Percentiles rank a stretch among this genome's conserved stretches.
Evolutionary conservation across 2,329 filamentous ascomycete species (phyloP).

Genomic region (Xylaria sp.): DNA sequence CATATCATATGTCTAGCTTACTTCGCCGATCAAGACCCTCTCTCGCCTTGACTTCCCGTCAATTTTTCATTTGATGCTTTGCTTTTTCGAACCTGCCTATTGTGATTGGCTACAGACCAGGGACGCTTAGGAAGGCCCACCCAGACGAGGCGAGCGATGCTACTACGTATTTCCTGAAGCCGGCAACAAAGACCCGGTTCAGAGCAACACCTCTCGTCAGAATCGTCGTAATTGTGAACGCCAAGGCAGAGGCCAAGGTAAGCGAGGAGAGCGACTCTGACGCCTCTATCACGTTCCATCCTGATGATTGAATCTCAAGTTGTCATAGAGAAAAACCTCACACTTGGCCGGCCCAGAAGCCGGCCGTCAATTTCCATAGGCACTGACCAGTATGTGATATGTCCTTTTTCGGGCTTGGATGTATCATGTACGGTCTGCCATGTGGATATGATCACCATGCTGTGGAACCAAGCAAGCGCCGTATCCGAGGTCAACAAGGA

Average conservation of each 20-base stretch:
- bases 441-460: background rate
- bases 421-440: background rate
- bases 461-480: slow-evolving; percentile 9
- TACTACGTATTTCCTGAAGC: background rate
- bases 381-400: slow-evolving; percentile 1
- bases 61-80: slow-evolving; percentile 13
- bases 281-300: background rate
- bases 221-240: background rate
- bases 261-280: background rate
- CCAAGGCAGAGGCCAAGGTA: background rate
- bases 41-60: slow-evolving; percentile 4
- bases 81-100: slow-evolving; percentile 13
- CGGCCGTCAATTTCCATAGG: background rate
- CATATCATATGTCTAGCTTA: slow-evolving; percentile 1
- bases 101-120: slow-evolving; percentile 20
- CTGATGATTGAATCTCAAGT: background rate
- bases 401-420: background rate
- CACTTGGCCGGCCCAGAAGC: background rate
- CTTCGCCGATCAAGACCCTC: slow-evolving; percentile 15
- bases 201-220: slow-evolving; percentile 5
- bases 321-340: background rate
- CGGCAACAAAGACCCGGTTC: background rate
- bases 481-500: slow-evolving; percentile 1
- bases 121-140: slow-evolving; percentile 1
- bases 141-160: slow-evolving; percentile 4